Percentiles rank a stretch among this genome's conserved stretches.
Conservation (phyloP, 345 rosid species). For the Eucalyptus decipiens region DNA sequence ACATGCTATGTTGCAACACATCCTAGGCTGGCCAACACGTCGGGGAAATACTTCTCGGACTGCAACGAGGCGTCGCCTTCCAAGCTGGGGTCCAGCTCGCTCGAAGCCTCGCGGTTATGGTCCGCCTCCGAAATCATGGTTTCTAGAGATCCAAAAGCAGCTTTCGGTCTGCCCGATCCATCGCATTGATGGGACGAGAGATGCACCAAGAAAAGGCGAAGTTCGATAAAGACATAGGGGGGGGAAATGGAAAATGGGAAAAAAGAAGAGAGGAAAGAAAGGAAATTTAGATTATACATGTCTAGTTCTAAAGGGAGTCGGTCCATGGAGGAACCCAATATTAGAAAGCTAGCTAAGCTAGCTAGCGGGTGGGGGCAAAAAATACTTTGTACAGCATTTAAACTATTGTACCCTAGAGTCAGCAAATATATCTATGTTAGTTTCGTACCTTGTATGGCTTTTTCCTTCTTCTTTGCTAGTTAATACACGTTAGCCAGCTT, state of each 20-base stretch:
- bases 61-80: constrained; percentile 81
- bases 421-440: not conserved
- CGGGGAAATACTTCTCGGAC: constrained; percentile 82
- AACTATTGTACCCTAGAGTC: not conserved
- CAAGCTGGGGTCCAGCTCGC: constrained; percentile 52
- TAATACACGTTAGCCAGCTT: not conserved
- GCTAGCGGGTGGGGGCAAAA: not conserved
- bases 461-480: not conserved
- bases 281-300: not conserved
- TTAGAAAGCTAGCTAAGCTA: not conserved
- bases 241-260: not conserved
- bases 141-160: constrained; percentile 41
- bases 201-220: not conserved
- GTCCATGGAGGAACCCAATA: not conserved
- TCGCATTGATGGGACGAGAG: not conserved
- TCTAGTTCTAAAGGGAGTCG: not conserved
- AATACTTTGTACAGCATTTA: not conserved
- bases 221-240: not conserved
- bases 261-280: not conserved
- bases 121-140: constrained; percentile 71
- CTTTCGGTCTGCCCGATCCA: constrained; percentile 15
- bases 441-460: not conserved
- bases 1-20: constrained; percentile 79
- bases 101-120: constrained; percentile 75
- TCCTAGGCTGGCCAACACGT: constrained; percentile 37